Conservation (phyloP, 441 rosid genomes). For the Gossypium laxum region DNA sequence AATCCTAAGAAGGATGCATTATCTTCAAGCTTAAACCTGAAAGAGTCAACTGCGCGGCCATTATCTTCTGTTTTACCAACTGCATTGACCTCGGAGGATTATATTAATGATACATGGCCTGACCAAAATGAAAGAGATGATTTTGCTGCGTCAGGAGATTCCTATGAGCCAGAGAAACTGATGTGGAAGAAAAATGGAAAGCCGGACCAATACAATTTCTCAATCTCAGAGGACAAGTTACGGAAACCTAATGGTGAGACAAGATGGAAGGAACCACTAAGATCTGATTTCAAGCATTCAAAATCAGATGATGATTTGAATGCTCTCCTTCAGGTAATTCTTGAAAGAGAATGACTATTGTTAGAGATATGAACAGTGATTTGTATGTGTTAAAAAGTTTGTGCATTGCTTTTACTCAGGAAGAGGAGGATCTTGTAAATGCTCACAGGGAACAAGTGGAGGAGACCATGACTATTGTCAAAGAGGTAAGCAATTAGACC, state of each 20-base stretch:
- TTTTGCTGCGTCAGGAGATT: constrained; percentile 54
- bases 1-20: constrained; percentile 71
- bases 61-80: constrained; percentile 51
- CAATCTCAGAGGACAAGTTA: constrained; percentile 45
- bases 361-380: neutral
- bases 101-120: constrained; percentile 57
- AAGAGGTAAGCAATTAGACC: constrained; percentile 39
- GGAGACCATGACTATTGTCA: constrained; percentile 58
- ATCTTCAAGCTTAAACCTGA: constrained; percentile 56
- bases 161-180: constrained; percentile 58
- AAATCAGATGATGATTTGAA: constrained; percentile 8
- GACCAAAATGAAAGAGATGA: constrained; percentile 70
- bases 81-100: constrained; percentile 54
- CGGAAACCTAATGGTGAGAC: constrained; percentile 39
- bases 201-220: constrained; percentile 35
- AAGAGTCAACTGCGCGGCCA: constrained; percentile 64
- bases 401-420: constrained; percentile 27
- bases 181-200: constrained; percentile 65
- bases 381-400: neutral
- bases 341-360: neutral
- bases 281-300: constrained; percentile 19
- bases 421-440: constrained; percentile 68
- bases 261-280: constrained; percentile 46
- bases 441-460: constrained; percentile 68
- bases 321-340: constrained; percentile 3